Evolutionary conservation across 2,329 filamentous ascomycete species (phyloP), one percentile per base, ranked within the genome.

Genomic region (Elsinoe necatrix): DNA sequence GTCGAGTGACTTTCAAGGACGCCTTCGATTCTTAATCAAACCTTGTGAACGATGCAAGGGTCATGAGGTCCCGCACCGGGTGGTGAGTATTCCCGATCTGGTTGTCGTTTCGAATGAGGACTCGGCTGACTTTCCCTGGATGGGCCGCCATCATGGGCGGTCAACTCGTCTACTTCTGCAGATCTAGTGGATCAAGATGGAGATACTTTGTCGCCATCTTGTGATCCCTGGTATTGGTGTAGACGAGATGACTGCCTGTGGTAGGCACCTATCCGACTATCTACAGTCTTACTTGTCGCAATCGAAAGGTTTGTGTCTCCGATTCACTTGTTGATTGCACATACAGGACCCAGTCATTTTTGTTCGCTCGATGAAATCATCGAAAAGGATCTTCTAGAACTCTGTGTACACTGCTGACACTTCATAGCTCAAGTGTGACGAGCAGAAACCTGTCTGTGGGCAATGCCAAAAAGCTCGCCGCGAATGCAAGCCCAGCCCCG

Each of bases 401-500:
- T n/a, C n/a, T 29, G 5, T 31, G 21, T 12, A 21, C 16, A 39
- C 20, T 11, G 31, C 48, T 39, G 48, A 50, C 29, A 16, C 14
- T 18, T 23, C 2, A 35, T 54, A 85, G 74, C 74, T 84, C 60
- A 84, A 84, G 72, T 85, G 82, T 68, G 80, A 82, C 63, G 82
- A 84, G 68, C 75, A 76, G 65, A 81, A 80, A 61, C 82, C 81
- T 9, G 68, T 76, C 35, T 85, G 82, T 64, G 75, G 78, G 31
- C 80, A 83, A 67, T 85, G 82, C 67, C 72, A 72, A 64, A 82
- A 83, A 67, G 81, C 80, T 4, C 77, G 75, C 48, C 75, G 82
- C 62, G 76, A 81, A 68, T 85, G 82, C 67, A 72, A 80, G 45
- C 79, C 79, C 21, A 81, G 79, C 64, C 80, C 81, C 60, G 81